Evolutionary conservation across 768 basidiomycete genomes (phyloP).

Genomic region (Cantharellus anzutake): DNA sequence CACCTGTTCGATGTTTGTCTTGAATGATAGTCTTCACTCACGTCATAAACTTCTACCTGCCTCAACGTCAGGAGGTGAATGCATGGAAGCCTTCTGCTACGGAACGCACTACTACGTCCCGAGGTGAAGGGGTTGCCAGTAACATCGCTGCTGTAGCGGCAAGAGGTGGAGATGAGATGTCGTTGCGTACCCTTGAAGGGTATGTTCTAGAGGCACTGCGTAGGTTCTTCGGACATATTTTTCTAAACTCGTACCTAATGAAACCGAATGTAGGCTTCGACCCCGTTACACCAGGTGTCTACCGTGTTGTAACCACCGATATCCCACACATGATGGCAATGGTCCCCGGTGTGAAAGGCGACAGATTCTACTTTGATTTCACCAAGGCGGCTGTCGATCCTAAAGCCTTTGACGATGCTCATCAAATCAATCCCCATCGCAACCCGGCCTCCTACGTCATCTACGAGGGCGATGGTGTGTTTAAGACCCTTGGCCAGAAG

Average conservation of each 20-base stretch:
- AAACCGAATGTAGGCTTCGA: constrained; percentile 1
- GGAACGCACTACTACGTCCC: too few relatives aligned
- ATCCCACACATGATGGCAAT: background rate
- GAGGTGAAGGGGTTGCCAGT: background rate
- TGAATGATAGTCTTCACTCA: background rate
- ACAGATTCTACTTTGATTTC: background rate
- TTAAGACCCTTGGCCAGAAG: background rate
- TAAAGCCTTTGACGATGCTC: background rate
- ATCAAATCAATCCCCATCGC: background rate
- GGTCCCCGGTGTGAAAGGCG: background rate
- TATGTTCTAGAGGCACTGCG: constrained; percentile 1
- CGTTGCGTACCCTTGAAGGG: background rate
- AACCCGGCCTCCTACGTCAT: background rate
- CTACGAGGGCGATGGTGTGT: constrained; percentile 12
- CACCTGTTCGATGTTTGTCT: background rate
- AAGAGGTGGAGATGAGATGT: background rate
- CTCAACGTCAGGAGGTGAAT: background rate
- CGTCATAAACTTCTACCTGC: constrained; percentile 1
- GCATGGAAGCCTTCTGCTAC: background rate
- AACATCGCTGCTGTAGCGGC: background rate
- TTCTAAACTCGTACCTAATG: background rate
- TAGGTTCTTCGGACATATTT: background rate
- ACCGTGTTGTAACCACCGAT: background rate
- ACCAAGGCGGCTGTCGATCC: background rate
- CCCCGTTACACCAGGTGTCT: background rate